These are phyloP conservation scores for Oenanthe javanica DNA, from an alignment of 140 eudicot genomes.

Conservation along the genomic window DNA sequence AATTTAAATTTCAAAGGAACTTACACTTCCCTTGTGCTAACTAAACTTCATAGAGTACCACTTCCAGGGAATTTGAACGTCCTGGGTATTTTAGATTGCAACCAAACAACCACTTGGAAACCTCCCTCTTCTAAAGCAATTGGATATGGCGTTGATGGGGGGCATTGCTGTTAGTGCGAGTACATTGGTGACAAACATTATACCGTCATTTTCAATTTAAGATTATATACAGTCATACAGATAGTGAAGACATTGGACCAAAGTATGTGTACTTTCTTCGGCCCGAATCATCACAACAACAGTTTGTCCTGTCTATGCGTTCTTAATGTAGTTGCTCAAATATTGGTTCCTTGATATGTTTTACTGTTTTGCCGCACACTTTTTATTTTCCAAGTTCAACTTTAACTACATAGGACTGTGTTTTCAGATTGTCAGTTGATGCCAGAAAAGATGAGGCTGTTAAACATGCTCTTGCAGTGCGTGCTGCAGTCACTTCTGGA, in stretches of 20 bases:
- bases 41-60: no score
- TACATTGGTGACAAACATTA: background rate
- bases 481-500: conserved; percentile 79
- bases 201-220: background rate
- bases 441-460: conserved; percentile 66
- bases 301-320: background rate
- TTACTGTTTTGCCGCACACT: background rate
- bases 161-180: background rate
- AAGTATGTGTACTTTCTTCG: background rate
- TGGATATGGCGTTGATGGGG: no score
- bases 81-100: no score
- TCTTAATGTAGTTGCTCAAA: background rate
- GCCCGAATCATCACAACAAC: background rate
- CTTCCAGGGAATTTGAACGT: no score
- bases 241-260: background rate
- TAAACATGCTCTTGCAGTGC: conserved; percentile 92
- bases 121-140: no score
- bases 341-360: background rate
- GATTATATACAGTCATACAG: background rate
- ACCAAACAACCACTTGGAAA: no score
- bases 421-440: conserved; percentile 61
- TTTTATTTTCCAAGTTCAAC: background rate
- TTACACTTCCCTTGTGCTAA: no score
- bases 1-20: no score
- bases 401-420: background rate